Evolutionary conservation across 148 eudicot species (phyloP).

Genomic region (Arctostaphylos glauca): DNA sequence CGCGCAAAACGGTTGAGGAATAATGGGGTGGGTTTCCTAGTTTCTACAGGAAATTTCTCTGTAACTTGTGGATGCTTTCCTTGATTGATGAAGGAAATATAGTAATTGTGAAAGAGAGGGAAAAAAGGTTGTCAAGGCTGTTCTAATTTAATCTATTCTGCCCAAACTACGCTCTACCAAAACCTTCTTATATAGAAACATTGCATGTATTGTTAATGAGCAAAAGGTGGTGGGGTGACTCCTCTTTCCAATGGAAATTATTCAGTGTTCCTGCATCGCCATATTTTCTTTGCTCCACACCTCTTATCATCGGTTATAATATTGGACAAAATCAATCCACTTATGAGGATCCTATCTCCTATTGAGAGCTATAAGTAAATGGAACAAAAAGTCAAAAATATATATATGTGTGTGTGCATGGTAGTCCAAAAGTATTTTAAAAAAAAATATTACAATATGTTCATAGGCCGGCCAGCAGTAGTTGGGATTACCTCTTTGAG

Average conservation of each 20-base stretch:
- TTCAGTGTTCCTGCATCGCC: neutral
- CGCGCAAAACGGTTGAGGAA: neutral
- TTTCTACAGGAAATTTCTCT: neutral
- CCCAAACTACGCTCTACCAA: neutral
- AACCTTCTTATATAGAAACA: neutral
- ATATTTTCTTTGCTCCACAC: neutral
- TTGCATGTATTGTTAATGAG: neutral
- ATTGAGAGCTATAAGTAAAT: neutral
- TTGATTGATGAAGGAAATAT: neutral
- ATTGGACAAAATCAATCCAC: neutral
- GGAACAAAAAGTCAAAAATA: neutral
- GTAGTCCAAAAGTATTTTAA: no score
- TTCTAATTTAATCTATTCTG: neutral
- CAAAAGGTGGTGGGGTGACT: neutral
- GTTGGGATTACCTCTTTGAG: no score
- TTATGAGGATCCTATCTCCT: neutral
- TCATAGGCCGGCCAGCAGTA: no score
- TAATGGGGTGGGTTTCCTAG: neutral
- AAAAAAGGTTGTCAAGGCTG: neutral
- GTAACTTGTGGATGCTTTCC: neutral
- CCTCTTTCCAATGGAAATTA: neutral
- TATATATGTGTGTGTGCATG: no score
- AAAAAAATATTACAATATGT: no score
- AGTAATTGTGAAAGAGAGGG: neutral
- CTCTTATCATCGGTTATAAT: neutral